Conservation (phyloP, 345 rosid genomes). For the Sisymbrium irio region DNA sequence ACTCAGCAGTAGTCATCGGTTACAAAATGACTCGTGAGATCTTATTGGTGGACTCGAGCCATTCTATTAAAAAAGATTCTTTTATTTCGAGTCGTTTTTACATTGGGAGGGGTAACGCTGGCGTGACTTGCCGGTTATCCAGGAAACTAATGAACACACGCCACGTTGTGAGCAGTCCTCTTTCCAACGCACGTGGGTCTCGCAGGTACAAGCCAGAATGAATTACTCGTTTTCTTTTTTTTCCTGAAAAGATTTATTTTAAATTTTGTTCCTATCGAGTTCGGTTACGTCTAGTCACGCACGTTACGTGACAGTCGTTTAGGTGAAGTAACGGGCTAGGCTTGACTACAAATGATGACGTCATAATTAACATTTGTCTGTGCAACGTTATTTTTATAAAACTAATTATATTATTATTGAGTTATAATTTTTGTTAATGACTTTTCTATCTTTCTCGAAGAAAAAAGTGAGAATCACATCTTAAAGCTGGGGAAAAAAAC, state of each 20-base stretch:
- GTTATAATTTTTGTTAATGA: neutral
- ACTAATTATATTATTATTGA: neutral
- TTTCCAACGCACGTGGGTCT: constrained; percentile 38
- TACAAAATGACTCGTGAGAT: constrained; percentile 4
- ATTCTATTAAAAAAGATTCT: neutral
- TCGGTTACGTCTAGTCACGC: constrained; percentile 36
- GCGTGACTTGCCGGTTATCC: constrained; percentile 21
- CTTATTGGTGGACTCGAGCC: constrained; percentile 38
- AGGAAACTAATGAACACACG: neutral
- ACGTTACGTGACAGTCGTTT: constrained; percentile 38
- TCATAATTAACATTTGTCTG: neutral
- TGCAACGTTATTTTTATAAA: neutral
- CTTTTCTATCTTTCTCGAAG: neutral
- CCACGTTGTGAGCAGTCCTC: constrained; percentile 28
- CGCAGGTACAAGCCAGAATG: constrained; percentile 29
- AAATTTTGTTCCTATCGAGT: constrained; percentile 21
- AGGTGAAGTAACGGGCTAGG: constrained; percentile 29
- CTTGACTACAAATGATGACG: constrained; percentile 12
- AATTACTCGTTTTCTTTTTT: neutral
- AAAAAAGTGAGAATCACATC: constrained; percentile 13
- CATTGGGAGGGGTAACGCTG: neutral
- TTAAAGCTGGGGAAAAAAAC: constrained; percentile 21
- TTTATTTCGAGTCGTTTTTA: neutral
- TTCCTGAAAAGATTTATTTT: neutral
- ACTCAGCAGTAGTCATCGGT: neutral